These are phyloP conservation scores for Vicia villosa DNA, from an alignment of 306 rosid genomes.

Conservation along the genomic window DNA sequence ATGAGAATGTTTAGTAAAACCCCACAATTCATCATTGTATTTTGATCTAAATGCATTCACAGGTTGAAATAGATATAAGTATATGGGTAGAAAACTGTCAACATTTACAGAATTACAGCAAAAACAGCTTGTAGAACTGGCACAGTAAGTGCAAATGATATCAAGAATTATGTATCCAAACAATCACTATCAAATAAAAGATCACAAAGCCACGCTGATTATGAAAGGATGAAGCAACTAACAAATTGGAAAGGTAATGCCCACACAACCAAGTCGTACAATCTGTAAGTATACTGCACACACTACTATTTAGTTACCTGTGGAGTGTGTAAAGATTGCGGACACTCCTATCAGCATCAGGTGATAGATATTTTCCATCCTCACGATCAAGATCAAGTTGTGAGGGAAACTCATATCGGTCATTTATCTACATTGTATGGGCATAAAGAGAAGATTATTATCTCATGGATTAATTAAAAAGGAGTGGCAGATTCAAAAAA, in stretches of 20 bases:
- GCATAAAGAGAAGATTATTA: conserved; percentile 25
- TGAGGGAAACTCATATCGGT: conserved; percentile 92
- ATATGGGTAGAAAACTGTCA: conserved; percentile 1
- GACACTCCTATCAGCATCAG: conserved; percentile 89
- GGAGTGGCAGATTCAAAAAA: background rate
- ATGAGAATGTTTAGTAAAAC: background rate
- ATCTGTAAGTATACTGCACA: background rate
- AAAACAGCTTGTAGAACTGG: background rate
- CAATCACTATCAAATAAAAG: background rate
- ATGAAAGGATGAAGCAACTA: conserved; percentile 7
- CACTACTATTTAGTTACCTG: conserved; percentile 53
- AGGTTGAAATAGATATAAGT: conserved; percentile 3
- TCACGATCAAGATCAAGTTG: conserved; percentile 96
- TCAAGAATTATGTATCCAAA: background rate
- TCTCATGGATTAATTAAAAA: background rate
- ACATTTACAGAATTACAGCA: conserved; percentile 5
- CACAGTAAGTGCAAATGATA: conserved; percentile 6
- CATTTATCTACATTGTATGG: conserved; percentile 65
- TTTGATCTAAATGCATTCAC: background rate
- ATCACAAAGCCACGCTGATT: background rate
- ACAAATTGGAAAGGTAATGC: conserved; percentile 14
- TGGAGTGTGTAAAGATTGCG: conserved; percentile 94
- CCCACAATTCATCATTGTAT: background rate
- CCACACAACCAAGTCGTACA: background rate
- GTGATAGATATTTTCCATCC: conserved; percentile 86